Conservation (phyloP, 2,329 filamentous ascomycete species). For the Diaporthe sp. region DNA sequence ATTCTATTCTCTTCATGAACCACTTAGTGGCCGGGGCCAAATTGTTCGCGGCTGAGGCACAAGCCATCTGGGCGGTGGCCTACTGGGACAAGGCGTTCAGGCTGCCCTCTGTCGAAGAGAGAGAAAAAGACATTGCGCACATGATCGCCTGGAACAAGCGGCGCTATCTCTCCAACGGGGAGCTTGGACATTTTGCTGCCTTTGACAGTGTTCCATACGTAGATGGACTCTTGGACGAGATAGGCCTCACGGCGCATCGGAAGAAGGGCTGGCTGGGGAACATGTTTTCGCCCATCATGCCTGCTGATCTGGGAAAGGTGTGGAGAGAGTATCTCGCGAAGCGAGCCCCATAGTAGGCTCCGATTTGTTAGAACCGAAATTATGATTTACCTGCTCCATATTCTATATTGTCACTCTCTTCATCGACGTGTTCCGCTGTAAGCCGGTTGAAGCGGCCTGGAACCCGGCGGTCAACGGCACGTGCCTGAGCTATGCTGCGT, state of each 20-base stretch:
- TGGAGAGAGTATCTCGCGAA: slow-evolving; percentile 6
- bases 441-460: too few relatives aligned
- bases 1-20: slow-evolving; percentile 5
- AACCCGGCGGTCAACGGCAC: too few relatives aligned
- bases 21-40: background rate
- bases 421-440: too few relatives aligned
- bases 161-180: slow-evolving; percentile 2
- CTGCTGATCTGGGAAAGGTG: background rate
- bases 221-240: background rate
- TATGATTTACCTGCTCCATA: too few relatives aligned
- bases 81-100: slow-evolving; percentile 8
- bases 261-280: slow-evolving; percentile 16
- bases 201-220: slow-evolving; percentile 17
- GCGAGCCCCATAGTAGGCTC: background rate
- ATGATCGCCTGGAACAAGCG: slow-evolving; percentile 21
- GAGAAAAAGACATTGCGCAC: slow-evolving; percentile 2
- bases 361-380: background rate
- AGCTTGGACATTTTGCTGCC: background rate
- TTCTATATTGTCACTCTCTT: too few relatives aligned
- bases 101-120: background rate
- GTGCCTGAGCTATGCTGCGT: too few relatives aligned
- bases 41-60: background rate
- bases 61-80: slow-evolving; percentile 8
- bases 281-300: slow-evolving; percentile 18
- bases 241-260: slow-evolving; percentile 9